Evolutionary conservation across 257 asterid genomes (phyloP).

Genomic region (Salvia miltiorrhiza): DNA sequence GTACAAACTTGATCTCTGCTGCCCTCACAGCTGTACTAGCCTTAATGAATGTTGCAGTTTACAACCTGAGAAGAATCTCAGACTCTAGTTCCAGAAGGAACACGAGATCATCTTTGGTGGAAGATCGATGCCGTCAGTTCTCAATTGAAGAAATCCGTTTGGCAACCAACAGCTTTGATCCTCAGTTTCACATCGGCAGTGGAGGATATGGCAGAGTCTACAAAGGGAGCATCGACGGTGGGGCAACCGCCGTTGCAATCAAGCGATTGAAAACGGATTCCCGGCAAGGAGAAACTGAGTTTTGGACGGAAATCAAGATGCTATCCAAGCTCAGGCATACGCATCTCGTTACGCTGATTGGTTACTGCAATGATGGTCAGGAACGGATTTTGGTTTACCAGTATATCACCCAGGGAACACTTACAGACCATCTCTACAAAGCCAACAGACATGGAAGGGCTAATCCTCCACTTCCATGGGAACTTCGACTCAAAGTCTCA

Average conservation of each 20-base stretch:
- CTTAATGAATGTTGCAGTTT: constrained; percentile 40
- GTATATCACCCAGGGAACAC: constrained; percentile 53
- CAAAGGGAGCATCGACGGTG: constrained; percentile 53
- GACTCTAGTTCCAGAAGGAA: constrained; percentile 32
- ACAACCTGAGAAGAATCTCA: constrained; percentile 36
- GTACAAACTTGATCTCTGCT: constrained; percentile 24
- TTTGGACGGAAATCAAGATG: constrained; percentile 60
- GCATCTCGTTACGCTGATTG: constrained; percentile 63
- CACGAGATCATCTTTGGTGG: constrained; percentile 21
- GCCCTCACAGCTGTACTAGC: constrained; percentile 34
- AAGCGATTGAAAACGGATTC: constrained; percentile 48
- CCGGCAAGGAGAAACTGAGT: constrained; percentile 54
- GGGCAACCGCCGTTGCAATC: constrained; percentile 48
- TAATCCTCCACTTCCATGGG: constrained; percentile 56
- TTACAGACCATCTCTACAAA: constrained; percentile 55
- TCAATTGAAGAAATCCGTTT: constrained; percentile 53
- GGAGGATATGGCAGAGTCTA: constrained; percentile 77
- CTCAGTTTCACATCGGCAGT: constrained; percentile 47
- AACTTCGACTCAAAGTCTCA: constrained; percentile 47
- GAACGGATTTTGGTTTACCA: constrained; percentile 56
- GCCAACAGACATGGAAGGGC: constrained; percentile 23
- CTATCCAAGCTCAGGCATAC: constrained; percentile 51
- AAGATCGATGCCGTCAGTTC: constrained; percentile 47
- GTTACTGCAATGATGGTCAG: constrained; percentile 61
- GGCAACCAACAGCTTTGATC: constrained; percentile 47